phyloP scores from a whole-genome alignment of 495 filamentous ascomycete species.

The Lasiosphaeria ovina region DNA sequence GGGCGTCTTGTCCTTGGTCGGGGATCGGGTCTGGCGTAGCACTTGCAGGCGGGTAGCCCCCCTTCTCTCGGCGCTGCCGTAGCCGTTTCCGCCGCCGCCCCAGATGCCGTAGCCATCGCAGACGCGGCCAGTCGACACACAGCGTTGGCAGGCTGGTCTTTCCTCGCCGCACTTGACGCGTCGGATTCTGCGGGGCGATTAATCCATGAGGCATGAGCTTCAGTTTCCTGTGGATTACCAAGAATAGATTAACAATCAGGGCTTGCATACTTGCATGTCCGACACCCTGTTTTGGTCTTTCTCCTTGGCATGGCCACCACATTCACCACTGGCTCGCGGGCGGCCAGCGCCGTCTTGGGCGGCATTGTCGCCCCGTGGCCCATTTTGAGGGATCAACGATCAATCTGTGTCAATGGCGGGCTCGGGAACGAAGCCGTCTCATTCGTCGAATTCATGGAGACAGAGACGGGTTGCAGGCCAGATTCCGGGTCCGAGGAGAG shows the following conservation, averaged over 20 bases:
- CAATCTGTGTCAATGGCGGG: background rate
- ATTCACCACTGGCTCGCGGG: background rate
- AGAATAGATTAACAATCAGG: background rate
- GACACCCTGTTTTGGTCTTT: conserved; percentile 46
- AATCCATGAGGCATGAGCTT: background rate
- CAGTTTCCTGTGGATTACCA: too few relatives aligned
- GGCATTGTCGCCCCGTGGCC: too few relatives aligned
- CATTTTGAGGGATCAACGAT: too few relatives aligned
- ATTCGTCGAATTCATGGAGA: background rate
- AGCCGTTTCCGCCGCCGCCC: conserved; percentile 44
- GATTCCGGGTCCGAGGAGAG: background rate
- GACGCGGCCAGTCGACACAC: conserved; percentile 52
- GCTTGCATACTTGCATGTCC: conserved; percentile 52
- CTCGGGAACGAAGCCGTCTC: background rate
- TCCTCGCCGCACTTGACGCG: conserved; percentile 60
- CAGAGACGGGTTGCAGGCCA: background rate
- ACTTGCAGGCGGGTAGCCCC: conserved; percentile 8
- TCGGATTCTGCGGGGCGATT: conserved; percentile 32
- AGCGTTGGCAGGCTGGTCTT: conserved; percentile 52
- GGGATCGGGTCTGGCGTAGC: conserved; percentile 2
- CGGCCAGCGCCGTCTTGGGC: too few relatives aligned
- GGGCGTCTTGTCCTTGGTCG: background rate
- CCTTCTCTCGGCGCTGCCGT: conserved; percentile 10
- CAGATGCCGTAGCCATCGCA: conserved; percentile 60
- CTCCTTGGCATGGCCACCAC: background rate